Conservation (phyloP, 139 green algal species). For the Coelastrella sp. region DNA sequence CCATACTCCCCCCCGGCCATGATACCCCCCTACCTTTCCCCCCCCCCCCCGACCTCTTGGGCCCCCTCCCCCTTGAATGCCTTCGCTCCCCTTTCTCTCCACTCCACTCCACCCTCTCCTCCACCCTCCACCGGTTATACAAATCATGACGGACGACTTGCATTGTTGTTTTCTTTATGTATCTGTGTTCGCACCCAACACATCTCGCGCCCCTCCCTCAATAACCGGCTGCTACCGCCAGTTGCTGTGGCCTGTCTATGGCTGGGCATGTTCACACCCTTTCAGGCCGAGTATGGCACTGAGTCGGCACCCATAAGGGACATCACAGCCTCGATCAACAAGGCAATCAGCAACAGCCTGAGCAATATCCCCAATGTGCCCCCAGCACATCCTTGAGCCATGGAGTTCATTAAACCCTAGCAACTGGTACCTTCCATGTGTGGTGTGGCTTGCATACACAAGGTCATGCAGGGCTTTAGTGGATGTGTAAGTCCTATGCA, state of each 20-base stretch:
- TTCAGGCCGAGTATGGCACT: not conserved
- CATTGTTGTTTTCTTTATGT: no score
- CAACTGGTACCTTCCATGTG: no score
- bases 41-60: not conserved
- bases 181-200: no score
- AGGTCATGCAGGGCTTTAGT: not conserved
- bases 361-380: conserved; percentile 13
- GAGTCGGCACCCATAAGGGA: not conserved
- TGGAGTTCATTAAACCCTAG: no score
- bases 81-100: not conserved
- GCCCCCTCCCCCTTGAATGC: not conserved
- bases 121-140: not conserved
- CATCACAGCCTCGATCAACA: not conserved
- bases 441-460: not conserved
- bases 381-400: not conserved
- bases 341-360: not conserved
- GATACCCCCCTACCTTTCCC: not conserved
- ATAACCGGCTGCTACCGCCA: not conserved
- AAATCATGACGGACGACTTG: no score
- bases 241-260: conserved; percentile 8
- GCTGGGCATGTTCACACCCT: conserved; percentile 11
- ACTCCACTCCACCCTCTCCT: not conserved
- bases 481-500: not conserved
- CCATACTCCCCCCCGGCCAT: not conserved
- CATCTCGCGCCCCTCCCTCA: no score